phyloP scores from a whole-genome alignment of 495 filamentous ascomycete genomes.

The Penicillium coprophilum region DNA sequence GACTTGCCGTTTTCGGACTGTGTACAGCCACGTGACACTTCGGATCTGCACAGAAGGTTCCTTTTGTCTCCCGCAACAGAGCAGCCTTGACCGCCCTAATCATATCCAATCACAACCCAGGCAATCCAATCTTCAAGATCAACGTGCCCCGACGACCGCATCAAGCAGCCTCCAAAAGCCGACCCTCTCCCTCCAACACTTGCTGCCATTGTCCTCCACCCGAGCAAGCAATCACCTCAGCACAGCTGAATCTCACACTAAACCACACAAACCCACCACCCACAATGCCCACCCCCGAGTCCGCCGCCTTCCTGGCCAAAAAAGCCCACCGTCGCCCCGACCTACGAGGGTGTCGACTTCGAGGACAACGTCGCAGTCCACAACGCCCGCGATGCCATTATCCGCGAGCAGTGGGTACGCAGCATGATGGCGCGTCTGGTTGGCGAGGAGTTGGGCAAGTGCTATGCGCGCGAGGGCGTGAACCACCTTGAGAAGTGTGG shows the following conservation, averaged over 20 bases:
- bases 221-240: neutral
- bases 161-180: slow-evolving; percentile 12
- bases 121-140: slow-evolving; percentile 26
- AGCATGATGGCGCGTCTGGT: slow-evolving; percentile 96
- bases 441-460: slow-evolving; percentile 91
- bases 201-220: slow-evolving; percentile 4
- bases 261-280: slow-evolving; percentile 7
- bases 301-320: slow-evolving; percentile 83
- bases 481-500: slow-evolving; percentile 99
- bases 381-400: slow-evolving; percentile 88
- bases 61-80: neutral
- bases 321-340: slow-evolving; percentile 90
- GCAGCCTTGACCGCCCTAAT: slow-evolving; percentile 18
- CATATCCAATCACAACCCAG: slow-evolving; percentile 23
- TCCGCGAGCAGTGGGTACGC: slow-evolving; percentile 96
- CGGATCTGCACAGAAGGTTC: slow-evolving; percentile 4
- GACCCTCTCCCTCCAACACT: slow-evolving; percentile 5
- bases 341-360: slow-evolving; percentile 97
- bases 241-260: neutral
- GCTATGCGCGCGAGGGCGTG: slow-evolving; percentile 89
- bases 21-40: slow-evolving; percentile 1
- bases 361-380: slow-evolving; percentile 87
- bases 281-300: slow-evolving; percentile 88
- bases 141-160: slow-evolving; percentile 26
- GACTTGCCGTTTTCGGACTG: neutral